Percentiles rank a stretch among this genome's conserved stretches.
These are phyloP conservation scores for Allium cepa DNA, from an alignment of 106 monocot species.

Conservation along the genomic window DNA sequence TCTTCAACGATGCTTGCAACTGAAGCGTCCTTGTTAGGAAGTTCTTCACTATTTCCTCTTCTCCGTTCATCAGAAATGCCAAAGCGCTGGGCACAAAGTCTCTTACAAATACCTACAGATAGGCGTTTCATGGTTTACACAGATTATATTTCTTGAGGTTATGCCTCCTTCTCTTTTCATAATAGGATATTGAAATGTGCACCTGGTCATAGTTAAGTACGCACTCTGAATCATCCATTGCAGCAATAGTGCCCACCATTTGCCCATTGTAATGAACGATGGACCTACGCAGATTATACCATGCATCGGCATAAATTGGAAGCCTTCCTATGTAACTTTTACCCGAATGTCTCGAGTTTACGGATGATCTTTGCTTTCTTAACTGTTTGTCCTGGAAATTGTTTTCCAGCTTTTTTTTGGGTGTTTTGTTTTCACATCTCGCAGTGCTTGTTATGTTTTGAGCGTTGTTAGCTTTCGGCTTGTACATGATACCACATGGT, in stretches of 20 bases:
- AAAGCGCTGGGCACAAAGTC: constrained; percentile 49
- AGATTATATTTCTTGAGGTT: background rate
- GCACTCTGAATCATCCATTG: constrained; percentile 31
- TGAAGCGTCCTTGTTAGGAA: constrained; percentile 37
- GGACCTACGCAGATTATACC: constrained; percentile 26
- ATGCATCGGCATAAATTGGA: constrained; percentile 16
- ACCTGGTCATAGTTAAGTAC: constrained; percentile 56
- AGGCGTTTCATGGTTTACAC: background rate
- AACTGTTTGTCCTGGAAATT: too few species aligned
- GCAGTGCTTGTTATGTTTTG: too few species aligned
- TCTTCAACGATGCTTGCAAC: constrained; percentile 38
- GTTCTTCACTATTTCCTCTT: constrained; percentile 41
- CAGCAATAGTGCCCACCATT: constrained; percentile 51
- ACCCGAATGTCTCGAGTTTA: too few species aligned
- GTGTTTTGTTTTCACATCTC: too few species aligned
- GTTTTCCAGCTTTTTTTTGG: too few species aligned
- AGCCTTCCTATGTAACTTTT: too few species aligned
- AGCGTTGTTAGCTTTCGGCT: too few species aligned
- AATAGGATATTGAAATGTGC: background rate
- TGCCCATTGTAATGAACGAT: constrained; percentile 27
- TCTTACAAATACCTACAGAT: constrained; percentile 37
- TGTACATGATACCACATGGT: too few species aligned
- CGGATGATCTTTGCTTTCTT: too few species aligned
- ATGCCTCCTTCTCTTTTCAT: too few species aligned
- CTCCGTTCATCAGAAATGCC: constrained; percentile 44